Conservation (phyloP, 2,329 filamentous ascomycete genomes). For the Cladophialophora exuberans region DNA sequence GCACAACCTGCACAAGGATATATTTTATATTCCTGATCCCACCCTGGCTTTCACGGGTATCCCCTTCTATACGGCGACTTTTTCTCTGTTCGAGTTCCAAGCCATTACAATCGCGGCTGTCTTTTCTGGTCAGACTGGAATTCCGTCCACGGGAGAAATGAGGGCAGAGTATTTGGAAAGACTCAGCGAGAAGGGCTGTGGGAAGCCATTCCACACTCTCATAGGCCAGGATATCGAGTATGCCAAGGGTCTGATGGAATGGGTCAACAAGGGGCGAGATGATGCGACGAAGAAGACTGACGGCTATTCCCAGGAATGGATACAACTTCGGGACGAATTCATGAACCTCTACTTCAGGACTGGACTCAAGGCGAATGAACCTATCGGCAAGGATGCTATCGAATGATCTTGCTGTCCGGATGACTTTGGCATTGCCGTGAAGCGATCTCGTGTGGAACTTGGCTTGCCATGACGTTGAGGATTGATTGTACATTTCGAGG, state of each 20-base stretch:
- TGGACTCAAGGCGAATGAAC: too few relatives aligned
- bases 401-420: too few relatives aligned
- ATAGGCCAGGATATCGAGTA: constrained; percentile 39
- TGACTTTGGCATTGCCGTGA: too few relatives aligned
- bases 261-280: constrained; percentile 43
- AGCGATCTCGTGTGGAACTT: too few relatives aligned
- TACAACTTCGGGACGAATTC: too few relatives aligned
- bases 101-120: constrained; percentile 63
- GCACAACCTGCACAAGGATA: constrained; percentile 71
- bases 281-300: constrained; percentile 7
- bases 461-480: too few relatives aligned
- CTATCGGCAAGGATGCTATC: too few relatives aligned
- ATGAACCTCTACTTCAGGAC: too few relatives aligned
- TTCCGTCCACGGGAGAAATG: constrained; percentile 52
- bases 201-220: constrained; percentile 42
- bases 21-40: constrained; percentile 71
- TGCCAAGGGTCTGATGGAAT: constrained; percentile 38
- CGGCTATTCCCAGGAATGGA: constrained; percentile 14
- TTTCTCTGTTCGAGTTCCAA: constrained; percentile 71
- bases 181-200: constrained; percentile 35
- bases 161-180: constrained; percentile 36
- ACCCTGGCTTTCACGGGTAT: constrained; percentile 67
- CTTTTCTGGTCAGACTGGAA: constrained; percentile 52
- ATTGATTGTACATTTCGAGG: too few relatives aligned
- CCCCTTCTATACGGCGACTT: constrained; percentile 67